Base-by-base conservation (phyloP, 108 stramenopile genomes). In the Skeletonema grethae region DNA sequence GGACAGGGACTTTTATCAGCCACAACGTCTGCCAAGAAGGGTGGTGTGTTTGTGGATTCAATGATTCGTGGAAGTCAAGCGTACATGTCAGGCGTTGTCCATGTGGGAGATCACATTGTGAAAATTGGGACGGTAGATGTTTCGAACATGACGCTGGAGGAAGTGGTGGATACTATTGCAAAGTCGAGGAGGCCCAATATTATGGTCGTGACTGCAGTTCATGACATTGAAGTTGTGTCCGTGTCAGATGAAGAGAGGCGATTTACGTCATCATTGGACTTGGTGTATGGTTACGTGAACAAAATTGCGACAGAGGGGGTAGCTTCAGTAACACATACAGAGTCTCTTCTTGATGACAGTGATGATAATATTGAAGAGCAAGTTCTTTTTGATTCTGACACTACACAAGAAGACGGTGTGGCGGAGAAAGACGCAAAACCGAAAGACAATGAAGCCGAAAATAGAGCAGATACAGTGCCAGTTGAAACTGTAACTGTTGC, bases 1-100 rank as follows among this genome's bases (percentile, higher is more conserved):
- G 77, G 77, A 50, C 60, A 66, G 46, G 68, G 62, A 20, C 50
- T 76, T 4, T 3, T 76, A 10, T 63, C 69, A 10, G 50, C 66
- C 10, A 59, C 66, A 6, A 32, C 70, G 0, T 38, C 60, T 13
- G 30, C 74, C 8, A 87, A 84, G 58, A 84, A 84, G 43, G 85
- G 84, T 65, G 94, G 94, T 13, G 88, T 92, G 1, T 95, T 84
- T 72, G 84, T 95, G 16, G 94, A 95, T 75, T 90, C 74, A 55
- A 36, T 91, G 11, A 84, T 92, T 15, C 72, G 77, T 5, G 85
- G 90, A n/a, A 90, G 94, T 11, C 83, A 90, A 31, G 94, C 94
- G 2, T 78, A 89, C 29, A 46, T 70, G 36, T 88, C 88, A 8
- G 86, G 88, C 12, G 85, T 90, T 13, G 82, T 92, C 22, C 72